A percentile compares a stretch with the other conserved stretches of the same genome.
Evolutionary conservation across 2,329 filamentous ascomycete genomes (phyloP).

Genomic region (Cadophora malorum): DNA sequence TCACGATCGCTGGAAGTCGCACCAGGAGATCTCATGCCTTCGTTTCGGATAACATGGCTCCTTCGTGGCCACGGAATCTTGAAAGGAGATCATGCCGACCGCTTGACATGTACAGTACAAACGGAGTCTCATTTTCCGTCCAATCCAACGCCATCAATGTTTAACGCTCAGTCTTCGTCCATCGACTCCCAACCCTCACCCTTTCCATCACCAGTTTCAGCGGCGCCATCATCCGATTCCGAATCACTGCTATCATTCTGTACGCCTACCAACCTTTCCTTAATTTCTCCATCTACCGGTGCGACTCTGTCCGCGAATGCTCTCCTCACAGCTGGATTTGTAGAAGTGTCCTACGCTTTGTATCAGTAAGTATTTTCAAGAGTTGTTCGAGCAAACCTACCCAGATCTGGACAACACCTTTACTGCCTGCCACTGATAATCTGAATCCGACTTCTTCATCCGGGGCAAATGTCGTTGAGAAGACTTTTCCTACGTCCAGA

Average conservation of each 20-base stretch:
- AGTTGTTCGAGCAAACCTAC: constrained; percentile 55
- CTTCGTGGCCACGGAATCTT: constrained; percentile 19
- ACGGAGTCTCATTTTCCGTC: constrained; percentile 21
- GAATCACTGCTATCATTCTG: constrained; percentile 68
- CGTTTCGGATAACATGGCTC: constrained; percentile 13
- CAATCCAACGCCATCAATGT: constrained; percentile 12
- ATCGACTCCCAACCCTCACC: constrained; percentile 55
- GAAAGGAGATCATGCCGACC: constrained; percentile 11
- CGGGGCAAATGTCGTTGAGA: constrained; percentile 87
- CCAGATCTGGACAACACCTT: constrained; percentile 92
- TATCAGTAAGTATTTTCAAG: constrained; percentile 25
- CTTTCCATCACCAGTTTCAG: constrained; percentile 55
- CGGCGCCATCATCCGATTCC: constrained; percentile 58
- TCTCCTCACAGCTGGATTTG: constrained; percentile 84
- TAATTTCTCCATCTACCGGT: constrained; percentile 64
- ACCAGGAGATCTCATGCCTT: constrained; percentile 27
- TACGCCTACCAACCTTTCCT: constrained; percentile 81
- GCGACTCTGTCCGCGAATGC: constrained; percentile 79
- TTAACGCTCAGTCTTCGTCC: constrained; percentile 57
- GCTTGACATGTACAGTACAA: background rate
- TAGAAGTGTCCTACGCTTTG: constrained; percentile 57
- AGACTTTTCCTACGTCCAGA: constrained; percentile 92
- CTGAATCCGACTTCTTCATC: constrained; percentile 91
- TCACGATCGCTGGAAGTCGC: constrained; percentile 18
- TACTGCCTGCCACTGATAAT: constrained; percentile 91